Evolutionary conservation across 495 filamentous ascomycete genomes (phyloP), one percentile per base, ranked within the genome.

Genomic region (Hypoxylon lienhwacheense): DNA sequence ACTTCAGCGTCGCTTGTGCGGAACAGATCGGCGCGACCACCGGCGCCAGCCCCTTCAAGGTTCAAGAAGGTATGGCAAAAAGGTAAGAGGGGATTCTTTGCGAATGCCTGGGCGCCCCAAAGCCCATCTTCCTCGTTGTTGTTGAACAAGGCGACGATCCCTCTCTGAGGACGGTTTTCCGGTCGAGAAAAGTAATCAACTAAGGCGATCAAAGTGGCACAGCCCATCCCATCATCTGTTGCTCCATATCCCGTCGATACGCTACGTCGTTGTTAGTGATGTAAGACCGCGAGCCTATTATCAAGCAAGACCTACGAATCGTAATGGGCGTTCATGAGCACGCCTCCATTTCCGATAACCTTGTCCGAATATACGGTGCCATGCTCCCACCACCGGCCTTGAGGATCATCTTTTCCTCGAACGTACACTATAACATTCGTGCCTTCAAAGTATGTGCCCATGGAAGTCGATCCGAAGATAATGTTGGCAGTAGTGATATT

Each of bases 91-190:
- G 91, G 91, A 63, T 90, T 87, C 41, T 88, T 82, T 20, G 86
- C 81, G 53, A 91, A 95, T n/a, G 85, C 90, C 53, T 86, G 81
- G 29, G 93, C 90, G 3, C 93, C 93, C 64, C 93, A 92, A 34
- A 98, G 76, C 47, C 81, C 93, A 66, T 97, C 90, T 71, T 98
- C 93, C 71, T 98, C 93, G 42, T 89, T 91, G 63, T 97, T 97
- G 73, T 98, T 98, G 55, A 98, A 76, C 32, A 98, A 73, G 19
- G 87, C 82, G 16, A 98, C 85, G 29, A 98, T 75, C 1, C 91
- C 92, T 57, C 81, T 81, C 56, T 85, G 85, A 2, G 89, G 90
- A 57, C 80, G 84, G 63, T 91, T 81, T n/a, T 78, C 86, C 3
- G 82, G 74, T 5, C 81, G 81, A 4, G 89, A 88, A 69, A 97